These are phyloP conservation scores for Acephala macrosclerotiorum DNA, from an alignment of 2,329 filamentous ascomycete genomes.

Conservation along the genomic window DNA sequence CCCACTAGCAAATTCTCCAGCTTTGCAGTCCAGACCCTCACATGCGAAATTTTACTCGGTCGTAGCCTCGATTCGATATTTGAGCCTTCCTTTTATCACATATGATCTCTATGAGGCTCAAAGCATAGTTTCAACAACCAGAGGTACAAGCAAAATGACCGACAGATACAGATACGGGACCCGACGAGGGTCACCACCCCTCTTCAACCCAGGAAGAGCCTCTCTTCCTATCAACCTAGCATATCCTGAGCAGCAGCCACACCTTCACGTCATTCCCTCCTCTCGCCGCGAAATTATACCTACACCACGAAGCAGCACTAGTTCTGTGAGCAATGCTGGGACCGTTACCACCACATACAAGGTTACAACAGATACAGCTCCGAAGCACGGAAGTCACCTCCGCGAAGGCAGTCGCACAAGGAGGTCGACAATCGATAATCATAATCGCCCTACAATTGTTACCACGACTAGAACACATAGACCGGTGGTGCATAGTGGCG, in stretches of 20 bases:
- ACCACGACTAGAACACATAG: conserved; percentile 55
- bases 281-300: conserved; percentile 45
- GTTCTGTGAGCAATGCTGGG: conserved; percentile 37
- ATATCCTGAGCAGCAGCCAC: conserved; percentile 38
- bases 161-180: conserved; percentile 53
- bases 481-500: conserved; percentile 38
- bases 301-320: conserved; percentile 46
- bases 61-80: conserved; percentile 1
- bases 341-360: conserved; percentile 63
- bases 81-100: not conserved
- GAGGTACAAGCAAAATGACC: conserved; percentile 49
- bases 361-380: conserved; percentile 57
- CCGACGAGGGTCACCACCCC: conserved; percentile 51
- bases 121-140: not conserved
- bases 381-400: conserved; percentile 54
- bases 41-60: conserved; percentile 13
- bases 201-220: conserved; percentile 57
- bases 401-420: conserved; percentile 58
- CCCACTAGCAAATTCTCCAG: conserved; percentile 17
- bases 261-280: conserved; percentile 61
- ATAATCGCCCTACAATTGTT: conserved; percentile 55
- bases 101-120: not conserved
- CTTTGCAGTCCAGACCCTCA: conserved; percentile 9
- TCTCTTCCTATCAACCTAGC: conserved; percentile 57
- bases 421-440: conserved; percentile 57